Evolutionary conservation across 768 basidiomycete species (phyloP), one percentile per base, ranked within the genome.

Genomic region (Lentinula raphanica): DNA sequence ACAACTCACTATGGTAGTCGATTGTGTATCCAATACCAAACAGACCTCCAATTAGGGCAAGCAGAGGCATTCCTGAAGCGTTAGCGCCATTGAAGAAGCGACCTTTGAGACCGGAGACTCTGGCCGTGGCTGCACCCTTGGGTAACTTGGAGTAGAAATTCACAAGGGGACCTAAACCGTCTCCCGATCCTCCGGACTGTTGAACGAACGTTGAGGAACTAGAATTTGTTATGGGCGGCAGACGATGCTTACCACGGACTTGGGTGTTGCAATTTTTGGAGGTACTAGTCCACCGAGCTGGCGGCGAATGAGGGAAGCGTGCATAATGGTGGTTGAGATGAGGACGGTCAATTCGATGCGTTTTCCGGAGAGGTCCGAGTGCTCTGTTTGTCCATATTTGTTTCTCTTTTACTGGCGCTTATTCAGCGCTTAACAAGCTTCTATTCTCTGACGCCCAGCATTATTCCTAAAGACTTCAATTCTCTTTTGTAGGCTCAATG

Each of bases 81-180:
- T 92, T 96, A 74, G 85, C 84, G 62, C 92, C 94, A 64, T 80
- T 84, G 73, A 94, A 94, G 75, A 79, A 92, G 45, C 86, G 79
- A n/a, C 73, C 90, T 72, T 90, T 90, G 67, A 96, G 76, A 21
- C 93, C 91, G 56, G 74, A 74, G 54, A 79, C 76, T 19, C 84
- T 75, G 38, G 79, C 69, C 17, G 90, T 78, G 35, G 85, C 82
- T 39, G 84, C 77, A 46, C 95, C 95, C 72, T 98, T 98, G 63
- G 94, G 96, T 50, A 98, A 84, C 74, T 93, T 95, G 60, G 91
- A 94, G 80, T 98, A 98, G 76, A 97, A 98, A 64, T 92, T 86
- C 62, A 97, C 93, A 68, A 98, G 88, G 31, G 86, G 86, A 58
- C 81, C 78, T 54, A 96, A 88, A 61, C 90, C 85, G 44, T 84